phyloP scores from a whole-genome alignment of 1,284 basidiomycete genomes.

The Ustilago lituana region DNA sequence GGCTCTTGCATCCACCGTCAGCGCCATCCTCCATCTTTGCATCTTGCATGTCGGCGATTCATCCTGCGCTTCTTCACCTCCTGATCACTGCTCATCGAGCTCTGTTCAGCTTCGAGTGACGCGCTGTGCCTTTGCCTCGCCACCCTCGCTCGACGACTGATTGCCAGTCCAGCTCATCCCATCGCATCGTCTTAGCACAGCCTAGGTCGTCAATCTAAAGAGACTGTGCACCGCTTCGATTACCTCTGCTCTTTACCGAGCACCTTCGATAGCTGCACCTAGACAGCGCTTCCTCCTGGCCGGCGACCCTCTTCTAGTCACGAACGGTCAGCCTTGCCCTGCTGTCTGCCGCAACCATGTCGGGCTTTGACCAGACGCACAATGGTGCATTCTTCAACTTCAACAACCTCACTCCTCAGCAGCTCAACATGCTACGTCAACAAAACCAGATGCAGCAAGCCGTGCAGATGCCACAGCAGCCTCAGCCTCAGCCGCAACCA shows the following conservation, averaged over 20 bases:
- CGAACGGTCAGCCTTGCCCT: background rate
- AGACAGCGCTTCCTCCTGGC: background rate
- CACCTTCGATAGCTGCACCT: background rate
- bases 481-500: conserved; percentile 25
- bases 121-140: background rate
- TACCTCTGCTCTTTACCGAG: background rate
- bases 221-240: background rate
- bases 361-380: conserved; percentile 45
- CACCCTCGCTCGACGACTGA: background rate
- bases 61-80: background rate
- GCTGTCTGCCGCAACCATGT: conserved; percentile 25
- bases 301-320: background rate
- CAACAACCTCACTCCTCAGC: conserved; percentile 49
- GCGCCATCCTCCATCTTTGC: background rate
- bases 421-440: conserved; percentile 47
- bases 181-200: background rate
- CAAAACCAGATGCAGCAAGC: conserved; percentile 46
- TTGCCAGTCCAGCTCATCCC: background rate
- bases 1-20: too few species aligned
- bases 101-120: conserved; percentile 7
- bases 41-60: conserved; percentile 13
- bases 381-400: conserved; percentile 48
- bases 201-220: background rate
- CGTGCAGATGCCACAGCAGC: conserved; percentile 41
- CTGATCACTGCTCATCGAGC: conserved; percentile 12